These are phyloP conservation scores for Phytopythium chamaehyphon DNA, from an alignment of 352 stramenopile genomes.

Conservation along the genomic window DNA sequence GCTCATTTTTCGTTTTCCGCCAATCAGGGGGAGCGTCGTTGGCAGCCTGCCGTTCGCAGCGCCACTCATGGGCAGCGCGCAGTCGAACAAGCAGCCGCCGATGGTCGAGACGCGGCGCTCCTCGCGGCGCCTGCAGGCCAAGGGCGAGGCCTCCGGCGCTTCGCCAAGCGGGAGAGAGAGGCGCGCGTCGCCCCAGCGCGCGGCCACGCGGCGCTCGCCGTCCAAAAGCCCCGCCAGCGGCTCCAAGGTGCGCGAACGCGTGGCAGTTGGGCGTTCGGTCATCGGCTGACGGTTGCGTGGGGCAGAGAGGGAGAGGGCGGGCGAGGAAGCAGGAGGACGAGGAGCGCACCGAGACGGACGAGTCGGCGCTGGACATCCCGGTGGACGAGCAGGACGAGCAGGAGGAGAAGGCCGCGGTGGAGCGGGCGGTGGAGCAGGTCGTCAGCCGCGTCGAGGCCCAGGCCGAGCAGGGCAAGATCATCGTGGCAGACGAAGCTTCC, in stretches of 20 bases:
- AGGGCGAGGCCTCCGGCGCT: slow-evolving; percentile 12
- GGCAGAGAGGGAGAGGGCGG: background rate
- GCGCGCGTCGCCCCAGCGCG: slow-evolving; percentile 5
- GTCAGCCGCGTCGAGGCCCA: background rate
- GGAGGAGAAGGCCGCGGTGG: background rate
- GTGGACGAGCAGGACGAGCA: slow-evolving; percentile 5
- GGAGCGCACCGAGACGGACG: background rate
- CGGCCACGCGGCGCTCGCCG: slow-evolving; percentile 12
- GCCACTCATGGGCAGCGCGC: slow-evolving; percentile 2
- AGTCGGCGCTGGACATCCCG: slow-evolving; percentile 20
- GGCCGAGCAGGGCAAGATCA: slow-evolving; percentile 10
- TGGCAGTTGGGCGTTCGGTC: too few species aligned
- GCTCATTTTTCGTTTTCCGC: background rate
- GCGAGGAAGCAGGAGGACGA: background rate
- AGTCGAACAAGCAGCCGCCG: slow-evolving; percentile 5
- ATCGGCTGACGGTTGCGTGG: too few species aligned
- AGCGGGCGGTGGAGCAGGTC: slow-evolving; percentile 3
- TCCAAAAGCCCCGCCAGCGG: background rate
- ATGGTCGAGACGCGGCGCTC: slow-evolving; percentile 69
- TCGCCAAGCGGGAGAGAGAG: slow-evolving; percentile 11
- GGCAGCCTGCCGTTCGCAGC: background rate
- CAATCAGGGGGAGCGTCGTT: background rate
- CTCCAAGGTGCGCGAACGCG: background rate
- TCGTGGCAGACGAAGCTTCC: slow-evolving; percentile 13
- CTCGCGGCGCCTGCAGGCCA: slow-evolving; percentile 52